Base-by-base conservation (phyloP, 2,329 filamentous ascomycete species). In the Botryotinia convoluta region DNA sequence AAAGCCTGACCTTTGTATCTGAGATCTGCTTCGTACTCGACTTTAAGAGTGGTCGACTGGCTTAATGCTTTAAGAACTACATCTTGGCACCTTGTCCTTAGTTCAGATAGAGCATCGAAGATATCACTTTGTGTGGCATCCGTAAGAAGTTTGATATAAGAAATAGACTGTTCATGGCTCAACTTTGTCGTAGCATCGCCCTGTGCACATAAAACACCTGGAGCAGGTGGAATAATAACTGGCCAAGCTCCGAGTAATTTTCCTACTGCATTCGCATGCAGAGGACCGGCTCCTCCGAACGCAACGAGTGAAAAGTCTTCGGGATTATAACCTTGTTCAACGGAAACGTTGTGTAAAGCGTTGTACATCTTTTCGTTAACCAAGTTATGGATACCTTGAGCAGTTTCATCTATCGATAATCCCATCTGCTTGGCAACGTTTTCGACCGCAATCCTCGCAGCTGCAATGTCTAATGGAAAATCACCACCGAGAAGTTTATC, bases 291-390 rank as follows among this genome's bases (percentile, higher is more conserved):
- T 22, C 68, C 68, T n/a, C 57, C 68, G 37, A 70, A 70, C 0
- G 68, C 68, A 45, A 70, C 57, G 1, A 70, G 57, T 35, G 68
- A 45, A 14, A 70, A 70, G 18, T 70, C 68, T 37, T 70, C 68
- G 3, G 68, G 68, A 32, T 70, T 70, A 14, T 70, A 70, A 37
- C 68, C 68, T 62, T 70, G 68, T 45, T 70, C 68, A 35, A 70
- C 68, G 1, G 68, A 70, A 22, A 70, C 57, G 26, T 70, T 70
- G 8, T 29, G 54, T 14, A 70, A 62, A 14, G 68, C 57, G 37
- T 70, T 70, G 22, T 70, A 70, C 57, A 70, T 62, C 29, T 44
- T 70, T 37, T 70, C 68, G 29, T 70, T 70, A 2, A 70, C 68
- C 32, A 70, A 26, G 10, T 70, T 70, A 26, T 70, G 62, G 32